Percentiles rank a stretch among this genome's conserved stretches.
phyloP scores from a whole-genome alignment of 1,284 basidiomycete species.

The Boletus semigastroideus region DNA sequence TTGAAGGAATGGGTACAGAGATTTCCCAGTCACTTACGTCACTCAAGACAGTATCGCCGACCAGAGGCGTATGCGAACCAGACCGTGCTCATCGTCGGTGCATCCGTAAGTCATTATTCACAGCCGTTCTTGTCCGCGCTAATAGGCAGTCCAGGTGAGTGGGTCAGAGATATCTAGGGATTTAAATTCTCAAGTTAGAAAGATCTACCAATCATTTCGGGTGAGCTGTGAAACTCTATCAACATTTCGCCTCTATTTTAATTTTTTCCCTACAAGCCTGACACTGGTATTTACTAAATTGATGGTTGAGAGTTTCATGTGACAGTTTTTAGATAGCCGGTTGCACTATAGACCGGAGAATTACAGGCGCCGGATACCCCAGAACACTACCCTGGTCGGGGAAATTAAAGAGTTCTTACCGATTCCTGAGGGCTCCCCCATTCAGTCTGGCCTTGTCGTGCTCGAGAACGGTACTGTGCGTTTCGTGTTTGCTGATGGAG shows the following conservation, averaged over 20 bases:
- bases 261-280: not conserved
- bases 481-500: not conserved
- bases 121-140: not conserved
- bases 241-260: too few species aligned
- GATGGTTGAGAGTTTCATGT: constrained; percentile 1
- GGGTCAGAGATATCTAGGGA: constrained; percentile 18
- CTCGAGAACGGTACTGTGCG: constrained; percentile 17
- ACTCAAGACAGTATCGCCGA: constrained; percentile 46
- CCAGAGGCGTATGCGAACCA: constrained; percentile 40
- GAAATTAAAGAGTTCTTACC: constrained; percentile 16
- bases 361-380: constrained; percentile 2
- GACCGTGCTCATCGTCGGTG: constrained; percentile 49
- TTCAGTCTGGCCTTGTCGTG: constrained; percentile 12
- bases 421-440: constrained; percentile 5
- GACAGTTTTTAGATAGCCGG: constrained; percentile 1
- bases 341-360: not conserved
- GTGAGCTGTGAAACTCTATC: constrained; percentile 1
- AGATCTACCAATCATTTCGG: constrained; percentile 13
- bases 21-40: constrained; percentile 38
- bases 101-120: constrained; percentile 13
- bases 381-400: constrained; percentile 16
- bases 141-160: not conserved
- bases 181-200: constrained; percentile 7
- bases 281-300: not conserved
- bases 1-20: constrained; percentile 33